phyloP scores from a whole-genome alignment of 345 rosid species.

The Boechera divaricarpa region DNA sequence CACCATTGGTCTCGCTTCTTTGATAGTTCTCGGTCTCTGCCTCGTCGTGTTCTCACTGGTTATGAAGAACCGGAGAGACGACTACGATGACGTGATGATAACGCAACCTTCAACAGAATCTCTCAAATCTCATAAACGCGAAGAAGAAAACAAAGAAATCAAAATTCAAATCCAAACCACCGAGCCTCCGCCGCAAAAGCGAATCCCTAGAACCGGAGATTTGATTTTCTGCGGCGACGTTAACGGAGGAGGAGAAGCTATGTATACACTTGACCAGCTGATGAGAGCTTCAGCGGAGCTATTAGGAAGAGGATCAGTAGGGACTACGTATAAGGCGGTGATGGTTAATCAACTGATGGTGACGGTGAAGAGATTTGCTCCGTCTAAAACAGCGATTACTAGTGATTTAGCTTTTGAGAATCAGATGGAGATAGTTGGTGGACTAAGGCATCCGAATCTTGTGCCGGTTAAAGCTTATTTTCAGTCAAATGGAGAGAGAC shows the following conservation, averaged over 20 bases:
- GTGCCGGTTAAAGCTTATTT: slow-evolving; percentile 76
- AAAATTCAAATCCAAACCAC: slow-evolving; percentile 18
- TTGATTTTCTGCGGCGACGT: slow-evolving; percentile 60
- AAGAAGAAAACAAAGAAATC: slow-evolving; percentile 35
- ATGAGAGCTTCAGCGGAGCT: slow-evolving; percentile 98
- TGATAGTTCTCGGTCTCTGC: slow-evolving; percentile 50
- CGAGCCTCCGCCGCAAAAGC: slow-evolving; percentile 26
- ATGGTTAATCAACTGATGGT: slow-evolving; percentile 72
- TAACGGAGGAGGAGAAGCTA: slow-evolving; percentile 38
- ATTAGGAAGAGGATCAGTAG: slow-evolving; percentile 86
- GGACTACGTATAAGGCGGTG: slow-evolving; percentile 89
- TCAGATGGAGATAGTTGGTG: slow-evolving; percentile 75
- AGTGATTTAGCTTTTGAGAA: slow-evolving; percentile 61
- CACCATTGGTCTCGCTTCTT: slow-evolving; percentile 53
- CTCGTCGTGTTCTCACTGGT: slow-evolving; percentile 48
- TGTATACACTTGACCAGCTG: slow-evolving; percentile 74
- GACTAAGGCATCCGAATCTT: slow-evolving; percentile 72
- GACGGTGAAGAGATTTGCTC: slow-evolving; percentile 85
- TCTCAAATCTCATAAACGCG: slow-evolving; percentile 36
- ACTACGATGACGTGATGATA: slow-evolving; percentile 1
- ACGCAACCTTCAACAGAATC: slow-evolving; percentile 25
- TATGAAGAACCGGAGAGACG: slow-evolving; percentile 42
- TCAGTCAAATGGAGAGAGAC: slow-evolving; percentile 89
- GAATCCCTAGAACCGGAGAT: slow-evolving; percentile 53
- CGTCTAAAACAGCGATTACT: slow-evolving; percentile 67